Percentiles rank a stretch among this genome's conserved stretches.
Evolutionary conservation across 2,329 filamentous ascomycete genomes (phyloP).

Genomic region (Xylariaceae sp.): DNA sequence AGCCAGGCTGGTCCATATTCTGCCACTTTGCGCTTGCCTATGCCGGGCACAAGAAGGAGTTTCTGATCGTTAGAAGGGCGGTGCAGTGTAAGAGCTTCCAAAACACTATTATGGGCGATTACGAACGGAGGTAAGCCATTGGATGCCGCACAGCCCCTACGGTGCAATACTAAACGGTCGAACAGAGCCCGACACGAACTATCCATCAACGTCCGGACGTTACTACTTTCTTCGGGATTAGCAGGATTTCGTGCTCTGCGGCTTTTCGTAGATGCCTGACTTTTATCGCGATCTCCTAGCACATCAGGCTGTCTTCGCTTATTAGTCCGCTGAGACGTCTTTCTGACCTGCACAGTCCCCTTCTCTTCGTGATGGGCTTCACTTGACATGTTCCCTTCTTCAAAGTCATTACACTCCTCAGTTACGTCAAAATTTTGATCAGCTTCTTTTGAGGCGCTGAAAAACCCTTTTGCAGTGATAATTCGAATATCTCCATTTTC

Average conservation of each 20-base stretch:
- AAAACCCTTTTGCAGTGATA: slow-evolving; percentile 7
- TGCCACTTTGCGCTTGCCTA: slow-evolving; percentile 11
- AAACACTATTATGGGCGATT: slow-evolving; percentile 11
- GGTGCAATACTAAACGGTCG: slow-evolving; percentile 1
- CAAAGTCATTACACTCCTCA: not conserved
- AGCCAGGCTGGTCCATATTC: slow-evolving; percentile 19
- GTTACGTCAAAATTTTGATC: not conserved
- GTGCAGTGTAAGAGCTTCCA: slow-evolving; percentile 4
- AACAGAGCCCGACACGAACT: slow-evolving; percentile 10
- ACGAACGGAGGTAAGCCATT: slow-evolving; percentile 1
- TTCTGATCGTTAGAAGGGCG: slow-evolving; percentile 18
- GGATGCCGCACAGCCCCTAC: not conserved
- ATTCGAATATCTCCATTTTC: slow-evolving; percentile 11
- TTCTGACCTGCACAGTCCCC: not conserved
- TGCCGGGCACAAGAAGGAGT: slow-evolving; percentile 10
- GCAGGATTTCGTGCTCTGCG: not conserved
- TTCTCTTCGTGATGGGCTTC: not conserved
- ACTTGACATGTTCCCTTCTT: not conserved
- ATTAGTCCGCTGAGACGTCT: not conserved
- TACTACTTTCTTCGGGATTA: not conserved
- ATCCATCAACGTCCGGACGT: not conserved
- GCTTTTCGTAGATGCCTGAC: not conserved
- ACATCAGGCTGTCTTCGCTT: not conserved
- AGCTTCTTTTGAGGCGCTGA: not conserved
- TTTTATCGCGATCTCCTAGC: not conserved